These are phyloP conservation scores for Lasiosphaeris hirsuta DNA, from an alignment of 495 filamentous ascomycete genomes.

Conservation along the genomic window DNA sequence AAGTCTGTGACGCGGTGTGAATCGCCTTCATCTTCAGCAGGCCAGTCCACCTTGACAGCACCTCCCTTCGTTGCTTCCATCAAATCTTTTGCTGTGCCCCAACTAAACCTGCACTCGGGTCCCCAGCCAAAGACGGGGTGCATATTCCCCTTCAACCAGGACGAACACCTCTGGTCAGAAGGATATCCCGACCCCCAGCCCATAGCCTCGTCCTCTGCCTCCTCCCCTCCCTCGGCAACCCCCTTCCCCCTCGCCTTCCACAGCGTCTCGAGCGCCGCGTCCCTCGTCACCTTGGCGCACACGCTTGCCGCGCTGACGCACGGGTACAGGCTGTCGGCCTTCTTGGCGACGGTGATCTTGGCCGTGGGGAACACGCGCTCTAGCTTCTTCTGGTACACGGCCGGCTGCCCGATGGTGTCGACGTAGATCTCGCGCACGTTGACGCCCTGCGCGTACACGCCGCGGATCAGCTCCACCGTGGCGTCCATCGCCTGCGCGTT, in stretches of 20 bases:
- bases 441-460: conserved; percentile 69
- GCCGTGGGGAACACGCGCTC: conserved; percentile 78
- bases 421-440: conserved; percentile 88
- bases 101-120: conserved; percentile 85
- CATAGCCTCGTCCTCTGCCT: conserved; percentile 18
- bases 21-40: conserved; percentile 59
- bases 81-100: conserved; percentile 93
- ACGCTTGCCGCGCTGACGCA: conserved; percentile 92
- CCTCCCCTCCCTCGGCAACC: conserved; percentile 14
- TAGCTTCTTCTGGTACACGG: conserved; percentile 76
- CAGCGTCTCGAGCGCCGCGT: conserved; percentile 73
- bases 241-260: conserved; percentile 20
- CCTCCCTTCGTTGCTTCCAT: conserved; percentile 63
- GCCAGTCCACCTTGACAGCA: conserved; percentile 77
- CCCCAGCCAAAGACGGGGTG: conserved; percentile 96
- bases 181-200: conserved; percentile 93
- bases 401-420: conserved; percentile 86
- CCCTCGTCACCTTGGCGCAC: conserved; percentile 91
- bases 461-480: conserved; percentile 77
- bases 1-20: conserved; percentile 70
- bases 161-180: conserved; percentile 74
- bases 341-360: conserved; percentile 86
- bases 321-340: conserved; percentile 91
- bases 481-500: conserved; percentile 98
- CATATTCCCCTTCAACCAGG: conserved; percentile 82